phyloP scores from a whole-genome alignment of 2,329 filamentous ascomycete genomes.

The Drechmeria coniospora region DNA sequence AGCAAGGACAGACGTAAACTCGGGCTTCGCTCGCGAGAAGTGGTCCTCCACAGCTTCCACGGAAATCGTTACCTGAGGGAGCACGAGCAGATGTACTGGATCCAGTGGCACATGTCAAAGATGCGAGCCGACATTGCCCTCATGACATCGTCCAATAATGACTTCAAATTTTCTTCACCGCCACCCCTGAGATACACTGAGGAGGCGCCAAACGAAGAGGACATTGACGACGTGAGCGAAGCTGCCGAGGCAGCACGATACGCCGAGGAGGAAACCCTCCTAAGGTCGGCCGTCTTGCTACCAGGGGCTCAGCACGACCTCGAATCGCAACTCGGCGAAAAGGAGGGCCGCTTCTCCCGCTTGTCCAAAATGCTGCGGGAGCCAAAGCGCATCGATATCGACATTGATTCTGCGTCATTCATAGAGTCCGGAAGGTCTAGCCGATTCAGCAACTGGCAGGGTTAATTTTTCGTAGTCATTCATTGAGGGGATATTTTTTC shows the following conservation, averaged over 20 bases:
- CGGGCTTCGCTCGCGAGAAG: slow-evolving; percentile 41
- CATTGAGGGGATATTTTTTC: too few relatives aligned
- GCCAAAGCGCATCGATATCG: not conserved
- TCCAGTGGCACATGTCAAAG: slow-evolving; percentile 19
- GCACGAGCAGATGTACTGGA: slow-evolving; percentile 46
- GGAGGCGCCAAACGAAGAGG: slow-evolving; percentile 5
- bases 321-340: not conserved
- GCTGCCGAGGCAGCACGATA: not conserved
- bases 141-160: slow-evolving; percentile 4
- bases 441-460: slow-evolving; percentile 1
- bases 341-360: not conserved
- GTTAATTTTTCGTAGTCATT: too few relatives aligned
- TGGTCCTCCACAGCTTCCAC: slow-evolving; percentile 43
- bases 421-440: not conserved
- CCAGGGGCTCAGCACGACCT: not conserved
- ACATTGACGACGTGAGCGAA: slow-evolving; percentile 1
- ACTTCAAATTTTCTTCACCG: slow-evolving; percentile 8
- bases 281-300: not conserved
- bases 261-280: not conserved
- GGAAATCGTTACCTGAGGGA: slow-evolving; percentile 44
- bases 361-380: not conserved
- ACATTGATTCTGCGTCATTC: not conserved
- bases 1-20: slow-evolving; percentile 36
- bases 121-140: slow-evolving; percentile 10
- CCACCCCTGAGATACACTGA: slow-evolving; percentile 8